These are phyloP conservation scores for Rubroshorea leprosula DNA, from an alignment of 345 rosid species.

Conservation along the genomic window DNA sequence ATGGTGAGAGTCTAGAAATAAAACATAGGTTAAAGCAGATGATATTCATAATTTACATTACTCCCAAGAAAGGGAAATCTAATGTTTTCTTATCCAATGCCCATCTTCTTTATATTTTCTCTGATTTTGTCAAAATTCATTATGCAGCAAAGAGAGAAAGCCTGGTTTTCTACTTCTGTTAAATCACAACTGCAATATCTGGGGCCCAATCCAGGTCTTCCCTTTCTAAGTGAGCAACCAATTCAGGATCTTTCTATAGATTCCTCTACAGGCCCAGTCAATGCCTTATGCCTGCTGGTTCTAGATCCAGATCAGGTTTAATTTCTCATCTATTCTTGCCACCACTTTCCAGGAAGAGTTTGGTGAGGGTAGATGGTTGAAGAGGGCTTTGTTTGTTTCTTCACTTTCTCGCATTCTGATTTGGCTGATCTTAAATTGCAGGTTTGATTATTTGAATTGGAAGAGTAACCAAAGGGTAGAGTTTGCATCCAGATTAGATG, in stretches of 20 bases:
- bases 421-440: slow-evolving; percentile 22
- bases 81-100: too few relatives aligned
- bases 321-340: slow-evolving; percentile 2
- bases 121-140: background rate
- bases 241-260: slow-evolving; percentile 35
- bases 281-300: background rate
- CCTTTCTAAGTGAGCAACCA: slow-evolving; percentile 39
- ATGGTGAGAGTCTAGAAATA: too few relatives aligned
- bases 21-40: too few relatives aligned
- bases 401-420: background rate
- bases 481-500: slow-evolving; percentile 37
- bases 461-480: slow-evolving; percentile 65
- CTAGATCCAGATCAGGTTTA: slow-evolving; percentile 72
- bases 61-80: too few relatives aligned
- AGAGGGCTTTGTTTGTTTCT: background rate
- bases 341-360: background rate
- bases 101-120: background rate
- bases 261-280: slow-evolving; percentile 50
- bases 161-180: slow-evolving; percentile 68
- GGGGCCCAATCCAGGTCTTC: slow-evolving; percentile 62
- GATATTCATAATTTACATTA: too few relatives aligned
- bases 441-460: slow-evolving; percentile 90
- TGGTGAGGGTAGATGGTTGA: background rate
- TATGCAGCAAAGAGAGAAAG: slow-evolving; percentile 70
- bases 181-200: slow-evolving; percentile 61